These are phyloP conservation scores for Mycena sanguinolenta DNA, from an alignment of 768 basidiomycete genomes.

Conservation along the genomic window DNA sequence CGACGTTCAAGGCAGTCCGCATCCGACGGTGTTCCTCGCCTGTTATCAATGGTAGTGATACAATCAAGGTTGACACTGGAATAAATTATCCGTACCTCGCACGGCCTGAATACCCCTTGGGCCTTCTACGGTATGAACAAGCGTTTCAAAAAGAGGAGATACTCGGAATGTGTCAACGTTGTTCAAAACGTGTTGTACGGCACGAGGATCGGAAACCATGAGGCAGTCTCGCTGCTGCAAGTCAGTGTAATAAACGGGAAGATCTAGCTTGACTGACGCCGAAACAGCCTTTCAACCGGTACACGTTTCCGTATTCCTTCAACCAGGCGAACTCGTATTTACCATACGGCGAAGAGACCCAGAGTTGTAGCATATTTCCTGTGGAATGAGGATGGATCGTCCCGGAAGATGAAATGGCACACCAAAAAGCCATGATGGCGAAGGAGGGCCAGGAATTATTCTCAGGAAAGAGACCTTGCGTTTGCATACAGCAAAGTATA, in stretches of 20 bases:
- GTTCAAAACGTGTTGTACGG: conserved; percentile 4
- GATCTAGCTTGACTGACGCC: neutral
- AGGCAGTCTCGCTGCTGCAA: conserved; percentile 2
- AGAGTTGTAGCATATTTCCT: conserved; percentile 5
- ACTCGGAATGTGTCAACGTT: conserved; percentile 1
- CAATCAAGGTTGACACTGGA: neutral
- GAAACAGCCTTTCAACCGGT: conserved; percentile 6
- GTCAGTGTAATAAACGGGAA: conserved; percentile 6
- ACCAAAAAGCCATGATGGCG: conserved; percentile 4
- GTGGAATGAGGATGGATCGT: conserved; percentile 3
- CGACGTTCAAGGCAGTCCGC: neutral
- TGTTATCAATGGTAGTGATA: neutral
- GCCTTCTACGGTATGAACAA: neutral
- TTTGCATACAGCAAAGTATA: neutral
- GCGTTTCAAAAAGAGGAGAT: neutral
- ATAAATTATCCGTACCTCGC: neutral
- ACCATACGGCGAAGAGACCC: conserved; percentile 2
- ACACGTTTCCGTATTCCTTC: neutral
- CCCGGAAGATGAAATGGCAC: conserved; percentile 1
- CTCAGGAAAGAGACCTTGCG: conserved; percentile 6
- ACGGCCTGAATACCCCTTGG: conserved; percentile 3
- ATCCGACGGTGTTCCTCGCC: conserved; percentile 1
- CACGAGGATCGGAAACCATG: conserved; percentile 1
- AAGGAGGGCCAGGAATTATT: conserved; percentile 6
- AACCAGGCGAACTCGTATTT: too few relatives aligned